phyloP scores from a whole-genome alignment of 139 green algal genomes.

The Chlorella sp. region DNA sequence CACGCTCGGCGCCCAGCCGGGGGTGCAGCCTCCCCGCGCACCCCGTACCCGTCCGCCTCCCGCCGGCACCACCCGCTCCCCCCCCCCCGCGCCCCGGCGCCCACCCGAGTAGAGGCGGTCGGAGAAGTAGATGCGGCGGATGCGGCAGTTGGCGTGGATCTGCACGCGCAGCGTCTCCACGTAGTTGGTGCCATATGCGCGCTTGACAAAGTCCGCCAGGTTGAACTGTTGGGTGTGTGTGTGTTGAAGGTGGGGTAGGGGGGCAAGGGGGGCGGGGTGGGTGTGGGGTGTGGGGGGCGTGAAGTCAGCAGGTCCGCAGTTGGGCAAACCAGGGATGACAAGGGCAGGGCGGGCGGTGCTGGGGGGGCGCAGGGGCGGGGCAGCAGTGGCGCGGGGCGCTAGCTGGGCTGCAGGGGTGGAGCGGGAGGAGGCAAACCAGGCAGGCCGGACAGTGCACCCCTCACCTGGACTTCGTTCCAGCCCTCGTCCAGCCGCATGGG shows the following conservation, averaged over 20 bases:
- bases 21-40: no score
- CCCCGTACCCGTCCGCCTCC: no score
- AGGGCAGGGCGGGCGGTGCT: background rate
- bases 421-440: no score
- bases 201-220: slow-evolving; percentile 90
- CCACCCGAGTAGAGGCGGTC: slow-evolving; percentile 94
- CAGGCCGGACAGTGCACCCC: no score
- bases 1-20: no score
- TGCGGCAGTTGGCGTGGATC: slow-evolving; percentile 95
- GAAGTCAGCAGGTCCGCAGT: no score
- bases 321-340: background rate
- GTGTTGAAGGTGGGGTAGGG: background rate
- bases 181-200: slow-evolving; percentile 95
- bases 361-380: background rate
- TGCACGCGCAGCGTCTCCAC: slow-evolving; percentile 92
- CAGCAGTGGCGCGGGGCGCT: no score
- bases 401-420: no score
- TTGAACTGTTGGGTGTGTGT: no score
- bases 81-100: no score
- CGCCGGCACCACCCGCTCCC: no score
- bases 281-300: background rate
- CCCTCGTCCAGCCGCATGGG: slow-evolving; percentile 95
- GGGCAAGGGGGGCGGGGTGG: background rate
- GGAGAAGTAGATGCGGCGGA: slow-evolving; percentile 95
- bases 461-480: slow-evolving; percentile 98